Evolutionary conservation across 2,329 filamentous ascomycete genomes (phyloP).

Genomic region (Verticillium nubilum): DNA sequence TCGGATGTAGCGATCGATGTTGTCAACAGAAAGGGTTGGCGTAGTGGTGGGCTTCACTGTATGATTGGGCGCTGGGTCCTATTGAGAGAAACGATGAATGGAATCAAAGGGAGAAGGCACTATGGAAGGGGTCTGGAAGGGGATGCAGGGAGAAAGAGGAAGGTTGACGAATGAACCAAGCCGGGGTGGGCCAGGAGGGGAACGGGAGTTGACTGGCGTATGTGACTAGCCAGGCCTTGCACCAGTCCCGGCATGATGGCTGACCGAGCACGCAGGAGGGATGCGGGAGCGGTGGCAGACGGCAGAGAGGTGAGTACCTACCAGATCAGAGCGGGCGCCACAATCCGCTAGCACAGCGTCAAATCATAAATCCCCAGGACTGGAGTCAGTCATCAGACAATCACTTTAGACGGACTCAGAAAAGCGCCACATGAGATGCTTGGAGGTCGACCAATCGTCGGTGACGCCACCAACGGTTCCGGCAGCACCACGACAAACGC

Average conservation of each 20-base stretch:
- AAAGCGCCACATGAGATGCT: constrained; percentile 4
- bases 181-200: neutral
- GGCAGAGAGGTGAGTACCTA: too few relatives aligned
- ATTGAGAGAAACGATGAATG: neutral
- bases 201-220: neutral
- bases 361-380: neutral
- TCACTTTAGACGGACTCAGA: neutral
- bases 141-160: neutral
- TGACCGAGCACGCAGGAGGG: too few relatives aligned
- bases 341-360: neutral
- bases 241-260: too few relatives aligned
- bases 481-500: constrained; percentile 7
- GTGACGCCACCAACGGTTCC: constrained; percentile 10
- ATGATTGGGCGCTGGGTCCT: neutral
- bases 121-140: neutral
- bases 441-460: constrained; percentile 8
- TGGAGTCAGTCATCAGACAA: neutral
- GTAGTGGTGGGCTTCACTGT: neutral
- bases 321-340: neutral
- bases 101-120: neutral
- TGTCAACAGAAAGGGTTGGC: neutral
- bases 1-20: neutral
- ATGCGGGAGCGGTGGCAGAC: too few relatives aligned
- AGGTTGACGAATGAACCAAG: neutral
- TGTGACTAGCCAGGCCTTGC: too few relatives aligned